phyloP scores from a whole-genome alignment of 108 stramenopile genomes.

The Aurantiochytrium sp. region DNA sequence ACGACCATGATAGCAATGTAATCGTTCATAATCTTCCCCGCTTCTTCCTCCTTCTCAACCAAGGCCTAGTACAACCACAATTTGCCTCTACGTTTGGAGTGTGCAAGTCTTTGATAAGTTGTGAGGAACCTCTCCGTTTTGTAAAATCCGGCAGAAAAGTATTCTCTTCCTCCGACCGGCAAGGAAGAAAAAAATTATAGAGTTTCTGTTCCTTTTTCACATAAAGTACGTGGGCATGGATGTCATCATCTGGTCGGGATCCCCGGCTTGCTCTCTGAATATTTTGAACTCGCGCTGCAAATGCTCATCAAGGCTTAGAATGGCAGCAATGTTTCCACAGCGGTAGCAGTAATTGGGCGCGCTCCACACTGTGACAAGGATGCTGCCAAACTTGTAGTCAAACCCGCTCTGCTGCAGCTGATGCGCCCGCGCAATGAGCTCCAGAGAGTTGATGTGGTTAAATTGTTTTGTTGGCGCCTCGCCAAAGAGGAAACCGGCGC shows the following conservation, averaged over 20 bases:
- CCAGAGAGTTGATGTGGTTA: constrained; percentile 75
- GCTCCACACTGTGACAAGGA: constrained; percentile 81
- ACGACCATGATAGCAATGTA: too few relatives aligned
- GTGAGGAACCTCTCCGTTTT: too few relatives aligned
- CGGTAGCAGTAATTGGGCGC: constrained; percentile 96
- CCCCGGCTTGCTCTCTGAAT: background rate
- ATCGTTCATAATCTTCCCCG: too few relatives aligned
- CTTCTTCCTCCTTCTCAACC: too few relatives aligned
- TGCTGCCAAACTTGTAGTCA: constrained; percentile 73
- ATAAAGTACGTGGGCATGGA: background rate
- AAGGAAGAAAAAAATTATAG: too few relatives aligned
- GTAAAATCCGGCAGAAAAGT: too few relatives aligned
- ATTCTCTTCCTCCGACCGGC: too few relatives aligned
- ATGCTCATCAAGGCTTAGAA: constrained; percentile 50
- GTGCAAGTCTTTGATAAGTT: too few relatives aligned
- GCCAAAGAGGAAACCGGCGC: constrained; percentile 86
- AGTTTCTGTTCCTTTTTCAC: background rate
- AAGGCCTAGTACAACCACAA: too few relatives aligned
- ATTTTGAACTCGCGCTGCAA: constrained; percentile 38
- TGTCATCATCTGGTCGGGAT: background rate
- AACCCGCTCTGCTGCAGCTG: constrained; percentile 90
- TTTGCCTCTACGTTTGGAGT: too few relatives aligned
- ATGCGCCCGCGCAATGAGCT: constrained; percentile 86
- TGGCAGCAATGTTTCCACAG: constrained; percentile 94
- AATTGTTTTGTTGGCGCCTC: constrained; percentile 79